Conservation (phyloP, 805 yeast genomes). For the Hanseniaspora thailandica region DNA sequence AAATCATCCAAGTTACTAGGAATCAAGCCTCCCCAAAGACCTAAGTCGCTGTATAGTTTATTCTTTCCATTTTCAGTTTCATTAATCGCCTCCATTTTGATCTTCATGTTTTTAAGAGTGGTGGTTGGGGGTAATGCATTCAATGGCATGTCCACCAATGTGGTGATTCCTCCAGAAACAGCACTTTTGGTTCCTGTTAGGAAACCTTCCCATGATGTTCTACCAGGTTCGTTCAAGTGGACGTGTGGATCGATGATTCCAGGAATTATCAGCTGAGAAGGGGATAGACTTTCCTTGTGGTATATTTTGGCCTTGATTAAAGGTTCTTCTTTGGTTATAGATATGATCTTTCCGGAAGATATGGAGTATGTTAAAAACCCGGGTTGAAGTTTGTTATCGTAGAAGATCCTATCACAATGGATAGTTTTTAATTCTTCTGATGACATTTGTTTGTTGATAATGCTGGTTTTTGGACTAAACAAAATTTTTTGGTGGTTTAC, state of each 20-base stretch:
- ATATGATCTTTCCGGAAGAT: conserved; percentile 45
- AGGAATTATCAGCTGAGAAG: conserved; percentile 63
- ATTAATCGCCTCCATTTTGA: conserved; percentile 50
- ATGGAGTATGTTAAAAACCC: conserved; percentile 58
- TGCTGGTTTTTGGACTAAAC: too few relatives aligned
- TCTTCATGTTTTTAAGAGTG: conserved; percentile 58
- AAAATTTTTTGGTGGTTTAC: too few relatives aligned
- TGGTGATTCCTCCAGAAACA: conserved; percentile 91
- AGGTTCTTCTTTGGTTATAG: conserved; percentile 32
- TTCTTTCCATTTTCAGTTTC: conserved; percentile 38
- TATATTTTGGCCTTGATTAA: conserved; percentile 34
- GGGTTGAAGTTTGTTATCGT: conserved; percentile 36
- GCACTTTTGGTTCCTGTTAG: conserved; percentile 94
- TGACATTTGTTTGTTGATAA: too few relatives aligned
- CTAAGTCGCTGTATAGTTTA: conserved; percentile 85
- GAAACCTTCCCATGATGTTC: conserved; percentile 97
- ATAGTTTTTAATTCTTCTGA: conserved; percentile 37
- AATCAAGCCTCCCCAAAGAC: conserved; percentile 91
- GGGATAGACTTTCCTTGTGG: conserved; percentile 28
- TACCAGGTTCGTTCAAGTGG: conserved; percentile 92
- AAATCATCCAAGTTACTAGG: conserved; percentile 65
- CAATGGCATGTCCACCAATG: conserved; percentile 90
- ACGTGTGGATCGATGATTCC: conserved; percentile 92
- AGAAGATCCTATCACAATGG: conserved; percentile 46
- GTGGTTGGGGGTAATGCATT: conserved; percentile 96